These are phyloP conservation scores for Ophiostoma populinum DNA, from an alignment of 2,329 filamentous ascomycete genomes.

Conservation along the genomic window DNA sequence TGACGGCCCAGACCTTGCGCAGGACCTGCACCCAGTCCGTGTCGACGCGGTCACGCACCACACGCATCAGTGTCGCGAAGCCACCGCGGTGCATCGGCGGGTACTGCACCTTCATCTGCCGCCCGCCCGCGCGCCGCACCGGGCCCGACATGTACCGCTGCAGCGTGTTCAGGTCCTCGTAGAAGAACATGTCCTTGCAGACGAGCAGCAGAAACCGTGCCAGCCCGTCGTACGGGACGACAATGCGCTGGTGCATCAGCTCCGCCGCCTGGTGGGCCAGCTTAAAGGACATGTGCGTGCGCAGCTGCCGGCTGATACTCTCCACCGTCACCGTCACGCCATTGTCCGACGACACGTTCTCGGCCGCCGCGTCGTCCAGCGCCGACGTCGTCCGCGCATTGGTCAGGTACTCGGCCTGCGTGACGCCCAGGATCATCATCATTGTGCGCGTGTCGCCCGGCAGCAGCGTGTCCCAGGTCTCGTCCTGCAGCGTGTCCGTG, in stretches of 20 bases:
- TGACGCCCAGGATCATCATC: constrained; percentile 32
- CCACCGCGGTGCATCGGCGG: constrained; percentile 22
- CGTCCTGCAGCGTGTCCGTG: constrained; percentile 14
- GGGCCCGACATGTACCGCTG: no score
- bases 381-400: constrained; percentile 25
- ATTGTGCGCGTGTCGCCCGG: constrained; percentile 28
- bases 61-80: constrained; percentile 22
- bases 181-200: no score
- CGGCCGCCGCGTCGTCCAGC: constrained; percentile 18
- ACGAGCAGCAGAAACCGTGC: no score
- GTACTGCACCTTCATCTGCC: not conserved
- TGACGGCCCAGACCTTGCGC: not conserved
- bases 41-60: constrained; percentile 18
- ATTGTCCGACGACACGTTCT: not conserved
- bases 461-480: constrained; percentile 24
- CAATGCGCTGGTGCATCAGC: no score
- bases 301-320: constrained; percentile 13
- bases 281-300: constrained; percentile 19
- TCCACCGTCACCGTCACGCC: constrained; percentile 11
- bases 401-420: constrained; percentile 31
- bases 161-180: no score
- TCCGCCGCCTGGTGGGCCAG: constrained; percentile 17
- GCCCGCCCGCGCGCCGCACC: no score
- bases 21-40: constrained; percentile 16
- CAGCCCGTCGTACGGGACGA: no score